Conservation (phyloP, 805 yeast genomes). For the Sugiyamaella qingdaonensis region DNA sequence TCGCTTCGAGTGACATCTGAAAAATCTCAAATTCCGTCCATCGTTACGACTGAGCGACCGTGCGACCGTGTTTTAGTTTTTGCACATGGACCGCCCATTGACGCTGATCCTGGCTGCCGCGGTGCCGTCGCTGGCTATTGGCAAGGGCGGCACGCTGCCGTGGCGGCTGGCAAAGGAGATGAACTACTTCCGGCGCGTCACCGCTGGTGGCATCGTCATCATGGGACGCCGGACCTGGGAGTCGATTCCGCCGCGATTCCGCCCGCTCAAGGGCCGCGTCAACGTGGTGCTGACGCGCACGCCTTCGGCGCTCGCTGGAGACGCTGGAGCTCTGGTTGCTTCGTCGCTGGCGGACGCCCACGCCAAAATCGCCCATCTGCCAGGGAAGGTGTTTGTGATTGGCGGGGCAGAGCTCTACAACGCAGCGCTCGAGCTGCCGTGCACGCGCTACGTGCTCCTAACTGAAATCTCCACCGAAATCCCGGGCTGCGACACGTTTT, state of each 20-base stretch:
- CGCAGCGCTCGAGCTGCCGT: conserved; percentile 41
- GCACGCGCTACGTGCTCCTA: conserved; percentile 54
- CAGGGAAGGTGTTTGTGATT: conserved; percentile 67
- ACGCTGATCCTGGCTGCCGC: conserved; percentile 83
- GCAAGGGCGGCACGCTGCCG: conserved; percentile 74
- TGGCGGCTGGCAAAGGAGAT: conserved; percentile 85
- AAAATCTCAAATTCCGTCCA: no score
- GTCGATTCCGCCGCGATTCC: conserved; percentile 76
- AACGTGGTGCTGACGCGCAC: conserved; percentile 71
- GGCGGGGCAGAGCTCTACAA: conserved; percentile 91
- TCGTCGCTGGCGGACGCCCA: conserved; percentile 45
- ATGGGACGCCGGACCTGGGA: conserved; percentile 99
- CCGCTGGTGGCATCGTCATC: conserved; percentile 56
- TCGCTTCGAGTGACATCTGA: no score
- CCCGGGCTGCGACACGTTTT: conserved; percentile 68
- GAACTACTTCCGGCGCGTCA: conserved; percentile 75
- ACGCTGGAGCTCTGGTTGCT: conserved; percentile 33
- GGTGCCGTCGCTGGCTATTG: conserved; percentile 78
- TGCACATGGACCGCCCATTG: conserved; percentile 22
- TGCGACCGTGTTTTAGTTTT: no score
- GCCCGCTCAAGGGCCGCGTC: conserved; percentile 73
- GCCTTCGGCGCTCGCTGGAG: conserved; percentile 15
- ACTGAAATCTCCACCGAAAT: conserved; percentile 53
- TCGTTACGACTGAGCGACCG: not conserved
- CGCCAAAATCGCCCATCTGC: conserved; percentile 17